Percentiles rank a stretch among this genome's conserved stretches.
Evolutionary conservation across 805 yeast genomes (phyloP).

Genomic region (Lipomyces sp.): DNA sequence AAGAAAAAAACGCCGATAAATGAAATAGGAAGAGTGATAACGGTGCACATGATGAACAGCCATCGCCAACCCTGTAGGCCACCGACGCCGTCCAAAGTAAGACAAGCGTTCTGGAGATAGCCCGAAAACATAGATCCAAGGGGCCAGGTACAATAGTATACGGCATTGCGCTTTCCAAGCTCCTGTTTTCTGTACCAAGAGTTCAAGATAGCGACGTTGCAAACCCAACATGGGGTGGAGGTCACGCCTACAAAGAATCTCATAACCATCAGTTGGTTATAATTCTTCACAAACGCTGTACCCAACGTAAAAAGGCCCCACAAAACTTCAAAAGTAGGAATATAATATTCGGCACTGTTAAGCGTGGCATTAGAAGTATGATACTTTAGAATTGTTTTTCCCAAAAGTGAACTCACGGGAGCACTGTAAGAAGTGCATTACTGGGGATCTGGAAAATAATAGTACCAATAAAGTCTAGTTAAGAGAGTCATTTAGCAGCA

Average conservation of each 20-base stretch:
- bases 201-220: slow-evolving; percentile 49
- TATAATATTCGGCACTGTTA: slow-evolving; percentile 44
- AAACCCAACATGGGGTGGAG: slow-evolving; percentile 71
- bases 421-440: slow-evolving; percentile 42
- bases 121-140: slow-evolving; percentile 55
- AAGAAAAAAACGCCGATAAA: slow-evolving; percentile 49
- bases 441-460: slow-evolving; percentile 46
- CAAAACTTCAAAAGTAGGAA: slow-evolving; percentile 62
- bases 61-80: slow-evolving; percentile 69
- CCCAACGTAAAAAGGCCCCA: slow-evolving; percentile 72
- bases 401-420: slow-evolving; percentile 31
- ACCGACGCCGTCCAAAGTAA: slow-evolving; percentile 51
- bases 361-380: not conserved
- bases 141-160: slow-evolving; percentile 49
- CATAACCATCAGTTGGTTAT: slow-evolving; percentile 57
- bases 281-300: slow-evolving; percentile 54
- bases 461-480: slow-evolving; percentile 31
- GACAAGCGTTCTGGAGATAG: slow-evolving; percentile 61
- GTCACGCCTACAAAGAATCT: slow-evolving; percentile 71
- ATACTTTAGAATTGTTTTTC: not conserved
- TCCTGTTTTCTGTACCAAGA: slow-evolving; percentile 63
- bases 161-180: slow-evolving; percentile 53
- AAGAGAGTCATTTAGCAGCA: not conserved
- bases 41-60: slow-evolving; percentile 63
- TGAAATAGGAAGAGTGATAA: slow-evolving; percentile 45